Percentiles rank a stretch among this genome's conserved stretches.
Conservation (phyloP, 108 stramenopile species). For the Poteriospumella lacustris region DNA sequence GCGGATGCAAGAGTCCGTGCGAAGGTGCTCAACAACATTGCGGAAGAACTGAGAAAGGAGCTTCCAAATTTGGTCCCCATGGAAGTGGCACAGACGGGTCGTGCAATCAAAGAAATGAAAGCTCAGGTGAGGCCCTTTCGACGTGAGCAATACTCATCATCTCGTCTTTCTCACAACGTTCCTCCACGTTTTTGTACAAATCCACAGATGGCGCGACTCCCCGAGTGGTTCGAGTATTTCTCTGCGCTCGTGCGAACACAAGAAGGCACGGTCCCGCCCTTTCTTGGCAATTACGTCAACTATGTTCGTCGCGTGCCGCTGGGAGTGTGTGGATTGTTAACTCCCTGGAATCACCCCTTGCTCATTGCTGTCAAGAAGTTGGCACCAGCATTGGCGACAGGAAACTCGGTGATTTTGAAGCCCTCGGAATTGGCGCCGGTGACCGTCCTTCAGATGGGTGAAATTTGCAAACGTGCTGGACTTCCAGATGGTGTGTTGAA, state of each 20-base stretch:
- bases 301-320: conserved; percentile 64
- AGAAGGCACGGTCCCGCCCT: conserved; percentile 20
- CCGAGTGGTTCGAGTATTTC: conserved; percentile 55
- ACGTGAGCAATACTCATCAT: neutral
- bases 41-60: conserved; percentile 33
- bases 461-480: conserved; percentile 24
- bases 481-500: conserved; percentile 71
- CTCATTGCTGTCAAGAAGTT: conserved; percentile 64
- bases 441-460: conserved; percentile 44
- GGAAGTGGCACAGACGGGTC: conserved; percentile 66
- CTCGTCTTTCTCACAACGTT: neutral
- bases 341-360: conserved; percentile 77
- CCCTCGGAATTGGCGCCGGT: conserved; percentile 79
- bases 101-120: conserved; percentile 63
- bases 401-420: conserved; percentile 78
- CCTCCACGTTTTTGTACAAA: neutral
- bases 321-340: conserved; percentile 66
- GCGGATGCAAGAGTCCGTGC: conserved; percentile 15
- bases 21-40: conserved; percentile 31
- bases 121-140: conserved; percentile 43
- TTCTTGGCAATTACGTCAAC: conserved; percentile 25
- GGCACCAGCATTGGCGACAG: conserved; percentile 77
- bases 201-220: conserved; percentile 47
- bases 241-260: conserved; percentile 43
- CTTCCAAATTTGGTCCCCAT: conserved; percentile 35